phyloP scores from a whole-genome alignment of 2,329 filamentous ascomycete species.

The Apiospora pterosperma region DNA sequence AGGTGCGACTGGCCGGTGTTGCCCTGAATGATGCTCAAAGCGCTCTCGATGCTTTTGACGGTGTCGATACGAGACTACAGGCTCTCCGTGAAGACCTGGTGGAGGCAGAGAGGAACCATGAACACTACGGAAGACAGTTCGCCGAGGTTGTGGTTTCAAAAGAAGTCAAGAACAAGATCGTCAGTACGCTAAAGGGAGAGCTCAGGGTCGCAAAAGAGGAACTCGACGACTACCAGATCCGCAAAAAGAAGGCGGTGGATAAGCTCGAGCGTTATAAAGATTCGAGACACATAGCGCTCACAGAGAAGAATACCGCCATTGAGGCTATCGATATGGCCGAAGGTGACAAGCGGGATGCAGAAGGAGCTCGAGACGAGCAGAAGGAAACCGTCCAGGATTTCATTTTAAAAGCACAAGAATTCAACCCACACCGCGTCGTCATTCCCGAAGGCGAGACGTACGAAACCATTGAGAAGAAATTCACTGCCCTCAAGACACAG shows the following conservation, averaged over 20 bases:
- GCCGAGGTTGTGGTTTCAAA: conserved; percentile 49
- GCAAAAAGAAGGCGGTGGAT: conserved; percentile 52
- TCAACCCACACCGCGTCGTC: conserved; percentile 54
- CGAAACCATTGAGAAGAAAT: conserved; percentile 51
- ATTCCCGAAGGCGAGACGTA: conserved; percentile 64
- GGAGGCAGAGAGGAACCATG: conserved; percentile 41
- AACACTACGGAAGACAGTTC: conserved; percentile 52
- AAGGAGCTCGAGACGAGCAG: conserved; percentile 46
- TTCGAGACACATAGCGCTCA: conserved; percentile 50
- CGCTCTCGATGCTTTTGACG: conserved; percentile 63
- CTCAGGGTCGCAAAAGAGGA: conserved; percentile 28
- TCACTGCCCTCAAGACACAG: conserved; percentile 53
- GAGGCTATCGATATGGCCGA: conserved; percentile 47
- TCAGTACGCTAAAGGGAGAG: conserved; percentile 36
- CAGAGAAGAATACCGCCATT: conserved; percentile 60
- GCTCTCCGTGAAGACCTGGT: conserved; percentile 55
- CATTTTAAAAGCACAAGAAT: conserved; percentile 47
- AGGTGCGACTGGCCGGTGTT: conserved; percentile 58
- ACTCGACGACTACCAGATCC: conserved; percentile 37
- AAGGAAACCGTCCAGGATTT: conserved; percentile 49
- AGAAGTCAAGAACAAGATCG: conserved; percentile 40
- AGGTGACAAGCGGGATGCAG: conserved; percentile 39
- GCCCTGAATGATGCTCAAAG: conserved; percentile 49
- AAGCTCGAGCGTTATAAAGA: conserved; percentile 48
- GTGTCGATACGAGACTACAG: conserved; percentile 64